These are phyloP conservation scores for Stygiomarasmius scandens DNA, from an alignment of 1,284 basidiomycete genomes.

Conservation along the genomic window DNA sequence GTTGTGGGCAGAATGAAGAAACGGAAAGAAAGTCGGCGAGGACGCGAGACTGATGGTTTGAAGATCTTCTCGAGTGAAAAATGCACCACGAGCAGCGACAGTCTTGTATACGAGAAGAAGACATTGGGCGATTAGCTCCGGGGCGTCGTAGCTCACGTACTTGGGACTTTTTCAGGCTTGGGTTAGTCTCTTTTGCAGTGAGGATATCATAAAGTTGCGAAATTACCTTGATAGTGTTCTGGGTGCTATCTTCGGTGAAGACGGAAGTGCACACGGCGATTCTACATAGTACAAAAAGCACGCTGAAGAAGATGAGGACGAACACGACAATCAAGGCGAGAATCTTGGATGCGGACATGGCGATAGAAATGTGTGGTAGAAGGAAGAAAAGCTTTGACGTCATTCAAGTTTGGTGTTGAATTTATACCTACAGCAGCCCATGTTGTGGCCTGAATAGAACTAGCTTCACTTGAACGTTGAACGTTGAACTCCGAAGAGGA, in stretches of 20 bases:
- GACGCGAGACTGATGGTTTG: not conserved
- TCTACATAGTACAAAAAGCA: not conserved
- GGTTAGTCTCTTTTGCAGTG: not conserved
- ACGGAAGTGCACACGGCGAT: not conserved
- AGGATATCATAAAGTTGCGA: not conserved
- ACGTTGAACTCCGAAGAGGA: too few relatives aligned
- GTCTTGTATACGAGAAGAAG: not conserved
- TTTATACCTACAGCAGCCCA: too few relatives aligned
- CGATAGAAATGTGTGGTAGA: not conserved
- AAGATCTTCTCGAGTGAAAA: not conserved
- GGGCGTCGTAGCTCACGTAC: not conserved
- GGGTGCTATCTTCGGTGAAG: not conserved
- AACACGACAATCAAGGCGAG: not conserved
- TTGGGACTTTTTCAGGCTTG: not conserved
- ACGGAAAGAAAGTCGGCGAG: not conserved
- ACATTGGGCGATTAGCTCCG: not conserved
- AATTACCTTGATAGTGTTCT: not conserved
- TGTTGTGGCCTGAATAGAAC: too few relatives aligned
- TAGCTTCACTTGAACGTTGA: too few relatives aligned
- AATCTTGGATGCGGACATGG: not conserved
- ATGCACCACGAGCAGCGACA: not conserved
- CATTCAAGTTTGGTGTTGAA: not conserved
- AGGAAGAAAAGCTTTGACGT: not conserved
- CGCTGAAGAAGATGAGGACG: not conserved
- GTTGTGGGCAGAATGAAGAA: not conserved